phyloP scores from a whole-genome alignment of 2,329 filamentous ascomycete species.

The Monilinia laxa region DNA sequence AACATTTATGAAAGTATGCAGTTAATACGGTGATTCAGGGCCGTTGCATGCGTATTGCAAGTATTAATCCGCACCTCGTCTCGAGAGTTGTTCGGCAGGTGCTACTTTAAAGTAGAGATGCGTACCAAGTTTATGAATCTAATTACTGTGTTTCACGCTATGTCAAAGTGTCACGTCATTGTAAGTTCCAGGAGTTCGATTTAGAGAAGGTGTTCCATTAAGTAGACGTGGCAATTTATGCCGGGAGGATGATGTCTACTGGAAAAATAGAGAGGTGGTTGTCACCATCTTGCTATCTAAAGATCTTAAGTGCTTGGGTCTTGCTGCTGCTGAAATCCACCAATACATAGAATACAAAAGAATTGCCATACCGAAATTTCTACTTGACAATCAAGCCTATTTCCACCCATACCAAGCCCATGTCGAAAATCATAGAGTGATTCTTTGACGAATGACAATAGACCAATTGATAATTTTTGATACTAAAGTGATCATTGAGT shows the following conservation, averaged over 20 bases:
- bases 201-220: slow-evolving; percentile 10
- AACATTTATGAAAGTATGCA: neutral
- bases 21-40: neutral
- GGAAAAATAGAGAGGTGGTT: neutral
- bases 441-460: neutral
- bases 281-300: slow-evolving; percentile 1
- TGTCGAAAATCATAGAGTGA: neutral
- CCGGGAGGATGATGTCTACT: neutral
- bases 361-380: neutral
- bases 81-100: neutral
- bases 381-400: neutral
- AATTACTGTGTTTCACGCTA: neutral
- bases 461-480: neutral
- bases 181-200: neutral
- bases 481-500: neutral
- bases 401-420: slow-evolving; percentile 4
- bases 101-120: neutral
- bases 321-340: slow-evolving; percentile 13
- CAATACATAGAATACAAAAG: neutral
- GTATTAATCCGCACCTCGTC: neutral
- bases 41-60: neutral
- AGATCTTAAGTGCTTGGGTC: neutral
- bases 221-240: slow-evolving; percentile 4
- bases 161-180: neutral
- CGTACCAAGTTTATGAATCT: too few relatives aligned